Percentiles rank a stretch among this genome's conserved stretches.
These are phyloP conservation scores for Apiospora malaysiana DNA, from an alignment of 2,329 filamentous ascomycete species.

Conservation along the genomic window DNA sequence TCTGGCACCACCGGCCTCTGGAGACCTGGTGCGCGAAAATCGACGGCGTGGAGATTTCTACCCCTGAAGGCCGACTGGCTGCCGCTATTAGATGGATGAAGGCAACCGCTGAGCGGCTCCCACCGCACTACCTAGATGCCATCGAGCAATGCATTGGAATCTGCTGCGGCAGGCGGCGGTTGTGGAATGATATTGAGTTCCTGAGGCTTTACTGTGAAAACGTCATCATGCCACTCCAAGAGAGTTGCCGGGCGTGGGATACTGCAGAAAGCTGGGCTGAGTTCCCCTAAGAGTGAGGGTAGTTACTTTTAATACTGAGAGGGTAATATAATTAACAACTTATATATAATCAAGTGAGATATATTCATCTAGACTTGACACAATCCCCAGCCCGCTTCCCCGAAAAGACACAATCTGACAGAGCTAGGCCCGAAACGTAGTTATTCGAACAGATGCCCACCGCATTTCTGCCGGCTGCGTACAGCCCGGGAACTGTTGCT, in stretches of 20 bases:
- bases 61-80: not conserved
- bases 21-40: not conserved
- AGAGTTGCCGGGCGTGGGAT: conserved; percentile 1
- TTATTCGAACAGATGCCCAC: conserved; percentile 25
- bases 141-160: not conserved
- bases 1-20: not conserved
- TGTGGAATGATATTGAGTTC: not conserved
- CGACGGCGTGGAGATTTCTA: not conserved
- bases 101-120: not conserved
- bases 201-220: not conserved
- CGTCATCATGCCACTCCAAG: not conserved
- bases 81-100: not conserved
- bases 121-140: not conserved
- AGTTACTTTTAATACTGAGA: too few species aligned
- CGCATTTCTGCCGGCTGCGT: conserved; percentile 23
- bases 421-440: conserved; percentile 24
- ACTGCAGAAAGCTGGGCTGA: not conserved
- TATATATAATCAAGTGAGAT: too few species aligned
- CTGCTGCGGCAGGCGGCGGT: not conserved
- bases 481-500: conserved; percentile 13
- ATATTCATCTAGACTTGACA: not conserved
- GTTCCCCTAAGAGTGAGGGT: not conserved
- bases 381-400: conserved; percentile 24
- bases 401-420: conserved; percentile 26
- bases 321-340: too few species aligned